Evolutionary conservation across 768 basidiomycete species (phyloP).

Genomic region (Erythrobasidium yunnanense): DNA sequence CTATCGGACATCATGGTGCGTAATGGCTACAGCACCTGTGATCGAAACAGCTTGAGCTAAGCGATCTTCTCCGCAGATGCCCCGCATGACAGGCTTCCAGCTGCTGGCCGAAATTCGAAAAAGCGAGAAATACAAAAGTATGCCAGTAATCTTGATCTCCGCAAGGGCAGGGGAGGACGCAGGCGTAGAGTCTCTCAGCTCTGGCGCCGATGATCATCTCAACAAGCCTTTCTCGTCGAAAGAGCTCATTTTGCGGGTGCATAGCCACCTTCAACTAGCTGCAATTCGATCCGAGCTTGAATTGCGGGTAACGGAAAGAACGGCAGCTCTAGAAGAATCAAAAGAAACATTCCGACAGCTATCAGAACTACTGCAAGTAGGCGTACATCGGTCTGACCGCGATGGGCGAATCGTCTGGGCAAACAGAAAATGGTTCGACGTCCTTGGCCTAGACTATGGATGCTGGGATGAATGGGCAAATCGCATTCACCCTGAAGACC

Average conservation of each 20-base stretch:
- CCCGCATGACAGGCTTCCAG: conserved; percentile 24
- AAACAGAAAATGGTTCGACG: conserved; percentile 26
- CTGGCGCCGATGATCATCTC: conserved; percentile 27
- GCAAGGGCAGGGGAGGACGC: conserved; percentile 30
- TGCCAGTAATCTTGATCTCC: conserved; percentile 25
- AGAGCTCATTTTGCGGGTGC: conserved; percentile 27
- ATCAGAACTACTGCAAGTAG: conserved; percentile 29
- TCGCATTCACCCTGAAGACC: conserved; percentile 13
- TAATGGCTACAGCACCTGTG: too few species aligned
- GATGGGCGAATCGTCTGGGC: conserved; percentile 24
- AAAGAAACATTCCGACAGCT: conserved; percentile 20
- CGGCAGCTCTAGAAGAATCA: conserved; percentile 21
- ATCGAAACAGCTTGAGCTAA: too few species aligned
- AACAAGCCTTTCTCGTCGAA: conserved; percentile 28
- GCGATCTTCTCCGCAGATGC: conserved; percentile 4
- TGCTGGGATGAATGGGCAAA: conserved; percentile 12
- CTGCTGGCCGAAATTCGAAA: conserved; percentile 9
- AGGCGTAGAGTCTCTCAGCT: conserved; percentile 10
- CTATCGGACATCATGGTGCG: conserved; percentile 29
- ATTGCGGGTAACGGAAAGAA: conserved; percentile 19
- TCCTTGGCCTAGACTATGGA: conserved; percentile 5
- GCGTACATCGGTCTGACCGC: conserved; percentile 23
- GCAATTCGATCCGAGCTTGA: conserved; percentile 26
- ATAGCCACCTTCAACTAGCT: conserved; percentile 24
- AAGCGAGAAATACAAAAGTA: background rate